Evolutionary conservation across 352 stramenopile genomes (phyloP), one percentile per base, ranked within the genome.

Genomic region (Pythium guiyangense): DNA sequence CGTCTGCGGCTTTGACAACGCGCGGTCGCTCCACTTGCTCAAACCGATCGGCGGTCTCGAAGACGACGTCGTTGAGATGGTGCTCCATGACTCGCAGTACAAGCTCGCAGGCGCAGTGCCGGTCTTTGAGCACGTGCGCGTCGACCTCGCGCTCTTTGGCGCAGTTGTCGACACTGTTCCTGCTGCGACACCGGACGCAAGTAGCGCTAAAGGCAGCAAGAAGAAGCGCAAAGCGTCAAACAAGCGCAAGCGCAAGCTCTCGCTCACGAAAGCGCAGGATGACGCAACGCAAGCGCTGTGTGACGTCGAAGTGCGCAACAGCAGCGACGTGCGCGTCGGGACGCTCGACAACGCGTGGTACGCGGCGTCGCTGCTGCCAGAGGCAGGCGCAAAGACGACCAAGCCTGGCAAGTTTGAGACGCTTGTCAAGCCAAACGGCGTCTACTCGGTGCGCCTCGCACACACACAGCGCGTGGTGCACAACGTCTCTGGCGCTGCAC

Each of bases 61-160:
- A 1, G 69, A 82, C 25, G 79, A 90, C 12, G 29, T 78, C 9
- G 35, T 67, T 18, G 84, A 94, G 51, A 70, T 86, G 54, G 74
- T 92, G 35, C 63, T 94, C 26, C 84, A 94, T 54, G 84, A 94
- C 49, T 84, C 79, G 6, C 78, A 89, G 57, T 92, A 76, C 64
- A 88, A 85, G 45, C 57, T 92, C 5, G 59, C 73, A 6, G 63
- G 50, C 37, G 65, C 52, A 5, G 63, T 92, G 11, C 64, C 77
- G 3, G 79, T 91, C 9, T 87, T 79, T 49, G 60, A 75, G 17
- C 50, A 72, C 0, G 39, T 88, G 42, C 47, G 63, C 6, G 31
- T 92, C 9, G 63, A 90, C 47, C 60, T 86, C 26, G 52, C 65
- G 18, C 34, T 78, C 5, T 91, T 90, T 59, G 82, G 81, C 17